A percentile compares a stretch with the other conserved stretches of the same genome.
Evolutionary conservation across 2,329 filamentous ascomycete genomes (phyloP).

Genomic region (Penicillium concentricum): DNA sequence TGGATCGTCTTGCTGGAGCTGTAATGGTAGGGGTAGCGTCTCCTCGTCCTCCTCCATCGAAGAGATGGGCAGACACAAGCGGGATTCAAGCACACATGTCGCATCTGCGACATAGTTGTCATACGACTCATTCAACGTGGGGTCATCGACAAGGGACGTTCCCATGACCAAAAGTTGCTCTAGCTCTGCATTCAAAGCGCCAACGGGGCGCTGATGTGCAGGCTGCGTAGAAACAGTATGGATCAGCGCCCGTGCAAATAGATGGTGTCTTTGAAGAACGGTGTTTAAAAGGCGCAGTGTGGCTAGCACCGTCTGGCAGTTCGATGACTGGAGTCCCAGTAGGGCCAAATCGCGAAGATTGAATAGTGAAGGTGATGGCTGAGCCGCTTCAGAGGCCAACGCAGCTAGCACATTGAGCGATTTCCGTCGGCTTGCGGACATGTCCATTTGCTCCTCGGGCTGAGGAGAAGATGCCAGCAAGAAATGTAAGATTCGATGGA

Average conservation of each 20-base stretch:
- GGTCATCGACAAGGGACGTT: slow-evolving; percentile 38
- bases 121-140: slow-evolving; percentile 43
- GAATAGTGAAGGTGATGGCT: slow-evolving; percentile 81
- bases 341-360: slow-evolving; percentile 89
- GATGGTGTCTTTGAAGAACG: slow-evolving; percentile 82
- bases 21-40: slow-evolving; percentile 62
- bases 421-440: slow-evolving; percentile 69
- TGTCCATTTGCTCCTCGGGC: slow-evolving; percentile 59
- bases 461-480: slow-evolving; percentile 70
- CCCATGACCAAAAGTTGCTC: slow-evolving; percentile 39
- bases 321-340: slow-evolving; percentile 78
- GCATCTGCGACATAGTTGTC: slow-evolving; percentile 49
- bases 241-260: slow-evolving; percentile 72
- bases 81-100: slow-evolving; percentile 51
- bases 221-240: slow-evolving; percentile 47
- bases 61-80: slow-evolving; percentile 32
- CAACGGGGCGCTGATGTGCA: slow-evolving; percentile 35
- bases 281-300: slow-evolving; percentile 84
- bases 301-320: slow-evolving; percentile 84
- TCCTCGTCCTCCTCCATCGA: slow-evolving; percentile 38
- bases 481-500: slow-evolving; percentile 90
- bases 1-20: slow-evolving; percentile 63
- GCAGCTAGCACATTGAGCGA: slow-evolving; percentile 84
- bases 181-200: slow-evolving; percentile 43
- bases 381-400: slow-evolving; percentile 71